These are phyloP conservation scores for Aspergillus cristatus DNA, from an alignment of 495 filamentous ascomycete species.

Conservation along the genomic window DNA sequence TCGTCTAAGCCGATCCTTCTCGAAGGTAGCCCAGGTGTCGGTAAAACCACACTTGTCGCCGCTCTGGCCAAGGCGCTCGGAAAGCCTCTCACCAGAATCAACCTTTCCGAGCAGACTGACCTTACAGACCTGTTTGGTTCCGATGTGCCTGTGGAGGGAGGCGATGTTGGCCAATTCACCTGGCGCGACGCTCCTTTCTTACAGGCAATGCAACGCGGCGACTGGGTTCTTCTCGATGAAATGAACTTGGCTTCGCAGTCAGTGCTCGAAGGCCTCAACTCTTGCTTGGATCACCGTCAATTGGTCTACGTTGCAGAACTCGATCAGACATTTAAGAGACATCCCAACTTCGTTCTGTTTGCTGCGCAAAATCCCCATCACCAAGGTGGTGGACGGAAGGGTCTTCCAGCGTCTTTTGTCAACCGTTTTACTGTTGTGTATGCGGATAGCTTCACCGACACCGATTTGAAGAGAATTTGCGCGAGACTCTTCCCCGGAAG, in stretches of 20 bases:
- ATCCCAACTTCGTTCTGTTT: constrained; percentile 84
- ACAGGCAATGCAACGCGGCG: constrained; percentile 87
- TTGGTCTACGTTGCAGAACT: constrained; percentile 93
- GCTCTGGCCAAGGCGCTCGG: constrained; percentile 73
- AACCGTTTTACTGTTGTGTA: constrained; percentile 98
- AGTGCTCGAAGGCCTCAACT: constrained; percentile 93
- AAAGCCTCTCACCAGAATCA: constrained; percentile 79
- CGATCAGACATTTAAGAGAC: constrained; percentile 82
- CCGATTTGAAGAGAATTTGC: constrained; percentile 78
- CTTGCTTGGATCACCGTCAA: constrained; percentile 93
- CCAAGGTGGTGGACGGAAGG: constrained; percentile 93
- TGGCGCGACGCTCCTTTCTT: constrained; percentile 96
- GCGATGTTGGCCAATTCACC: constrained; percentile 73
- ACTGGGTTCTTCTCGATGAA: constrained; percentile 96
- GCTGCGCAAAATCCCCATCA: constrained; percentile 97
- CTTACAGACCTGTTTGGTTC: constrained; percentile 96
- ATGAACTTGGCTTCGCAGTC: constrained; percentile 99
- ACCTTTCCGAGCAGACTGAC: constrained; percentile 95
- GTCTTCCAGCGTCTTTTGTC: constrained; percentile 89
- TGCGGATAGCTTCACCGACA: constrained; percentile 72
- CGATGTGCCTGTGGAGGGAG: constrained; percentile 89
- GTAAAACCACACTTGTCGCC: constrained; percentile 87
- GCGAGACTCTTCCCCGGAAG: constrained; percentile 61
- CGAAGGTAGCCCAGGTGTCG: constrained; percentile 93
- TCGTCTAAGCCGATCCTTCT: constrained; percentile 83